phyloP scores from a whole-genome alignment of 2,329 filamentous ascomycete species.

The Balansia obtecta region DNA sequence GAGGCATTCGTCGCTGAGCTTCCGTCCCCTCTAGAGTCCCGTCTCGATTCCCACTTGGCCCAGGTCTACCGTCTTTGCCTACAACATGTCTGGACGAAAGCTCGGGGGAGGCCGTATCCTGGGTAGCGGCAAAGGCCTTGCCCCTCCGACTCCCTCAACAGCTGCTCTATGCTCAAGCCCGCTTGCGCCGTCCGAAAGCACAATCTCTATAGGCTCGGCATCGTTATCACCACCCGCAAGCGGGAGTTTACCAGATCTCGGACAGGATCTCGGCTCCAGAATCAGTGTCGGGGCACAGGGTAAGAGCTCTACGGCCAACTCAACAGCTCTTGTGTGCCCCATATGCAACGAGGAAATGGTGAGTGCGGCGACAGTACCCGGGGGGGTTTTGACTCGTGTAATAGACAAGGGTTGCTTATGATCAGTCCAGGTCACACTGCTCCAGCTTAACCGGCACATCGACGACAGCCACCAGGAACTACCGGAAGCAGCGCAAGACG shows the following conservation, averaged over 20 bases:
- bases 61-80: not conserved
- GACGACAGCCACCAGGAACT: conserved; percentile 87
- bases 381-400: not conserved
- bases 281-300: conserved; percentile 53
- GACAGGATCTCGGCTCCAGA: conserved; percentile 69
- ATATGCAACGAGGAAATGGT: conserved; percentile 99
- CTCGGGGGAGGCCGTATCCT: conserved; percentile 86
- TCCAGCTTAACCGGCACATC: conserved; percentile 78
- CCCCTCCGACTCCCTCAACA: conserved; percentile 40
- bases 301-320: conserved; percentile 32
- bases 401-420: not conserved
- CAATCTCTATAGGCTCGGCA: conserved; percentile 64
- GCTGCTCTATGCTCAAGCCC: conserved; percentile 36
- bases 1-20: not conserved
- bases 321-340: conserved; percentile 73
- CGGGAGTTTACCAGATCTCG: conserved; percentile 53
- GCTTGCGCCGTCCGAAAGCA: conserved; percentile 53
- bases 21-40: not conserved
- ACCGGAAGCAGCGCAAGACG: conserved; percentile 77
- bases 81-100: conserved; percentile 66
- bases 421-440: conserved; percentile 58
- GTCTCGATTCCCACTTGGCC: not conserved
- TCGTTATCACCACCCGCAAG: conserved; percentile 47
- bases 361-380: conserved; percentile 13
- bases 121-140: conserved; percentile 73